Evolutionary conservation across 169 alveolate genomes (phyloP).

Genomic region (Eimeria necatrix): DNA sequence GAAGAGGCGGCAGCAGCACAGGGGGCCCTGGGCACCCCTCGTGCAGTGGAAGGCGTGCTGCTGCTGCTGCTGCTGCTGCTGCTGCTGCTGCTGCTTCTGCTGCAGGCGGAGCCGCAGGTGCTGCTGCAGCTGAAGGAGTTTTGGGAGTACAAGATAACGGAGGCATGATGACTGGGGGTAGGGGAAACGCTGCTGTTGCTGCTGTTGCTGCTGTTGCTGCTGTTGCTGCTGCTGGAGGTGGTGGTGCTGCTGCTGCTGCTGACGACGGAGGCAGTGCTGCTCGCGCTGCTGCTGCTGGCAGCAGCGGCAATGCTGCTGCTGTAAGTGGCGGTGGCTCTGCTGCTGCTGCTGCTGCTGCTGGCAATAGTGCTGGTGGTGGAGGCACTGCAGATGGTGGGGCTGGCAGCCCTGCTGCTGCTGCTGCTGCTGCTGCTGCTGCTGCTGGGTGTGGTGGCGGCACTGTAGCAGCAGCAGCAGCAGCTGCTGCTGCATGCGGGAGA

Average conservation of each 20-base stretch:
- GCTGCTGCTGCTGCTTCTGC: neutral
- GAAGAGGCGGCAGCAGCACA: slow-evolving; percentile 12
- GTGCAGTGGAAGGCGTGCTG: neutral
- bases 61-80: slow-evolving; percentile 9
- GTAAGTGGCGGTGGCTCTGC: neutral
- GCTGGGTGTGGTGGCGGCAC: neutral
- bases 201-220: slow-evolving; percentile 26
- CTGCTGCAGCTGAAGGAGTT: slow-evolving; percentile 19
- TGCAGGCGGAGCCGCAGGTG: neutral
- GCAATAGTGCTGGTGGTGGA: neutral
- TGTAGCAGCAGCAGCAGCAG: neutral
- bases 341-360: slow-evolving; percentile 34
- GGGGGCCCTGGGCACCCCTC: neutral
- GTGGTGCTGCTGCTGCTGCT: slow-evolving; percentile 39
- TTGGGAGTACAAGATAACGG: no score
- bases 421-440: slow-evolving; percentile 37
- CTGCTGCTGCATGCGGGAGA: slow-evolving; percentile 79
- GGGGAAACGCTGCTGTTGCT: slow-evolving; percentile 28
- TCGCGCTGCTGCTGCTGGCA: neutral
- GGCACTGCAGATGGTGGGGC: neutral
- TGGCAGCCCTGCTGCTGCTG: slow-evolving; percentile 1
- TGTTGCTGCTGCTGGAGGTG: slow-evolving; percentile 28
- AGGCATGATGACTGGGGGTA: no score
- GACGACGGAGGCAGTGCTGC: neutral
- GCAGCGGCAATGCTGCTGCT: neutral